A percentile compares a stretch with the other conserved stretches of the same genome.
phyloP scores from a whole-genome alignment of 192 early-diverging fungal species.

The Phycomyces blakesleeanus region DNA sequence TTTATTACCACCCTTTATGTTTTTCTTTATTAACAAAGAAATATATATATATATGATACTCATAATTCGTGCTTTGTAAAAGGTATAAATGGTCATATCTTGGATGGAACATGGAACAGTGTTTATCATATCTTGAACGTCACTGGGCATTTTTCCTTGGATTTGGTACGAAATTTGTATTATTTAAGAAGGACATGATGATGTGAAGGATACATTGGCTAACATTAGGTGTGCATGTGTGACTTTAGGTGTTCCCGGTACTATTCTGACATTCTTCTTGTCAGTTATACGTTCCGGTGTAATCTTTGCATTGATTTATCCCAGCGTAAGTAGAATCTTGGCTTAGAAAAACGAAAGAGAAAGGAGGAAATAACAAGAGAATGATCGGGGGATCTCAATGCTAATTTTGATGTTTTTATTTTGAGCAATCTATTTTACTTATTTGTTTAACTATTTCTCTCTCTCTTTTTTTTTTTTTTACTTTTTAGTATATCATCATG shows the following conservation, averaged over 20 bases:
- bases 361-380: neutral
- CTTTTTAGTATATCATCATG: constrained; percentile 38
- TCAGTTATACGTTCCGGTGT: constrained; percentile 22
- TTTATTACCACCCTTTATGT: no score
- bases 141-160: constrained; percentile 36
- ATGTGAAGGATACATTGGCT: neutral
- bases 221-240: neutral
- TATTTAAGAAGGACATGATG: neutral
- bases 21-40: no score
- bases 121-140: constrained; percentile 24
- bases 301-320: constrained; percentile 30
- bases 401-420: neutral
- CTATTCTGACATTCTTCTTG: constrained; percentile 29
- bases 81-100: constrained; percentile 31
- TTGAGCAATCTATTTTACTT: neutral
- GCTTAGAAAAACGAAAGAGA: no score
- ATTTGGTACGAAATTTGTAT: constrained; percentile 25
- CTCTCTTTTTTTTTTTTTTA: no score
- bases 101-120: constrained; percentile 27
- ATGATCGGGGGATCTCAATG: neutral
- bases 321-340: constrained; percentile 33
- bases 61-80: no score
- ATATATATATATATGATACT: no score
- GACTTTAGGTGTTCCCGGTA: constrained; percentile 19
- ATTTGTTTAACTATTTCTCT: neutral